Conservation (phyloP, 1,139 yeast species). For the Petasospora rhodanensis region DNA sequence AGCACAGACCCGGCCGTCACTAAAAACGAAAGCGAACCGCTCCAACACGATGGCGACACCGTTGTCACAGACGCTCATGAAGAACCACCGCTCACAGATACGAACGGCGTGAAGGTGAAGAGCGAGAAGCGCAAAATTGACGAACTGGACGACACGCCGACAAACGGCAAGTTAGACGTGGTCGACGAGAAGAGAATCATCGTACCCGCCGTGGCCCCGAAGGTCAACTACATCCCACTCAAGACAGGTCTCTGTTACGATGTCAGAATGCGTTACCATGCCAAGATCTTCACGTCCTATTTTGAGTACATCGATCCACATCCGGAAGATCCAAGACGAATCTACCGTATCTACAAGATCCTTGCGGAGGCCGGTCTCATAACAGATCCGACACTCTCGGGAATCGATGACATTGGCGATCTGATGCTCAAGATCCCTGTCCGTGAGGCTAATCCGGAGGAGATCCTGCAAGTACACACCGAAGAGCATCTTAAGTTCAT, state of each 20-base stretch:
- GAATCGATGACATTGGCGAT: conserved; percentile 81
- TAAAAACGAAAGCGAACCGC: too few relatives aligned
- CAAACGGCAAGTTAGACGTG: conserved; percentile 4
- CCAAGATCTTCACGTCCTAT: conserved; percentile 86
- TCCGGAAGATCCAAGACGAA: conserved; percentile 97
- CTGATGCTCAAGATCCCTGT: conserved; percentile 85
- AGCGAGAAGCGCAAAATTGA: conserved; percentile 23
- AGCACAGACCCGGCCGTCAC: too few relatives aligned
- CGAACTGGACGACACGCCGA: conserved; percentile 15
- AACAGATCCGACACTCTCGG: conserved; percentile 74
- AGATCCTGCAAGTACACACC: conserved; percentile 82
- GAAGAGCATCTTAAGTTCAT: conserved; percentile 74
- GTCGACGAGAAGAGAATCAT: conserved; percentile 36
- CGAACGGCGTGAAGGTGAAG: conserved; percentile 4
- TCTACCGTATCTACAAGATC: conserved; percentile 86
- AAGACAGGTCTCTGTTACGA: conserved; percentile 96
- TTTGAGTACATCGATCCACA: conserved; percentile 96
- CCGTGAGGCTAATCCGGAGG: conserved; percentile 83
- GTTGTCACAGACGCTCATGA: conserved; percentile 7
- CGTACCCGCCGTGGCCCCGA: conserved; percentile 46
- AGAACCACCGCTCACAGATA: not conserved
- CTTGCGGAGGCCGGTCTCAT: conserved; percentile 93
- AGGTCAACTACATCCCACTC: conserved; percentile 52
- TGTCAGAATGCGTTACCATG: conserved; percentile 96
- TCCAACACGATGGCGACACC: conserved; percentile 11